Base-by-base conservation (phyloP, 139 green algal species). In the Coccomyxa sp. region DNA sequence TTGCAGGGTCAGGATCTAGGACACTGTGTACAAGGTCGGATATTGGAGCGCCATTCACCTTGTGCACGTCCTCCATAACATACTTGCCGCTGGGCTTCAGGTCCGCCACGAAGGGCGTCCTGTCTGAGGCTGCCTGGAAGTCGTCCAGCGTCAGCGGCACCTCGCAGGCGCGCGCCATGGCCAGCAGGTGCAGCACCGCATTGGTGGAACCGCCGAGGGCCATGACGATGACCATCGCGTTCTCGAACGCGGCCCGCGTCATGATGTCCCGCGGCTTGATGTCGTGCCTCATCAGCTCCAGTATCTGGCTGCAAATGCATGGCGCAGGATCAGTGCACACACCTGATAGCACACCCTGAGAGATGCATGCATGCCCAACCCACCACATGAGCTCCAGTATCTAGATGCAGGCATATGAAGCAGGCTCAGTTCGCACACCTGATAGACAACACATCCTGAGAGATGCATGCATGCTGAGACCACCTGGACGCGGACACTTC, bases 11-110 rank as follows among this genome's bases (percentile, higher is more conserved):
- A n/a, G n/a, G n/a, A n/a, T n/a, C n/a, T n/a, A n/a, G n/a, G n/a
- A n/a, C n/a, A n/a, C n/a, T n/a, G n/a, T n/a, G n/a, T n/a, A n/a
- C n/a, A n/a, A n/a, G n/a, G n/a, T n/a, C n/a, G n/a, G n/a, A n/a
- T n/a, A n/a, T n/a, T n/a, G n/a, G n/a, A n/a, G n/a, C n/a, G n/a
- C n/a, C n/a, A n/a, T n/a, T n/a, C n/a, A n/a, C 90, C 88, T 95
- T 96, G 90, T 99, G 96, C 41, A 99, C 39, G 78, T 99, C 96
- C 88, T 99, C 96, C 96, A 99, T 99, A 18, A 99, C 96, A 79
- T 98, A 99, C 70, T 93, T 94, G 58, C 96, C 96, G 10, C 75
- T 91, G 16, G 96, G 96, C 87, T 98, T 98, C 55, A 99, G 87
- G 88, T 99, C 95, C 27, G 93, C 94, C 69, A 99, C 92, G 88